Conservation (phyloP, 306 rosid species). For the Ammopiptanthus mongolicus region DNA sequence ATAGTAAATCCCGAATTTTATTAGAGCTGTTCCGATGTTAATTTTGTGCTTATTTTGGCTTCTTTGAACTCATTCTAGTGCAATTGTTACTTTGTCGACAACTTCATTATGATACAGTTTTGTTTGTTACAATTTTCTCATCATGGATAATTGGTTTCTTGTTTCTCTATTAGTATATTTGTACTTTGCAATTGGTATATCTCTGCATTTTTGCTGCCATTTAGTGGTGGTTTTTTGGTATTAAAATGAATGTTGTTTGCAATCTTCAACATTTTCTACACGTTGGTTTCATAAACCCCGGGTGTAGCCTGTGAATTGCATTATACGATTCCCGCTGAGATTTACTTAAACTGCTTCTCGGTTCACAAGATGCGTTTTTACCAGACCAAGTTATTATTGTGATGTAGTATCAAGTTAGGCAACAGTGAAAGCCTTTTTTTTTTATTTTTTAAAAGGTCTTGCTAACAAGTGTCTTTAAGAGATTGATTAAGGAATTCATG, state of each 20-base stretch:
- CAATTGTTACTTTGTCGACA: constrained; percentile 27
- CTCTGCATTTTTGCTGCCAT: background rate
- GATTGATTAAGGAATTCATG: no score
- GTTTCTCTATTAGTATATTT: background rate
- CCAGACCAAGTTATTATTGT: no score
- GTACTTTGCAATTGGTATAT: background rate
- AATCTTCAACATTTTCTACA: background rate
- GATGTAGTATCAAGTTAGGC: no score
- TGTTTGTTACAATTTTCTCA: constrained; percentile 11
- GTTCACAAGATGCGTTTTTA: no score
- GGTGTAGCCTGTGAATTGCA: no score
- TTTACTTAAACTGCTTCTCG: no score
- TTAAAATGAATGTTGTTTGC: background rate
- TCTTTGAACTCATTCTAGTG: constrained; percentile 10
- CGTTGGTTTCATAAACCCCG: background rate
- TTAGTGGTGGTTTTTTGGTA: background rate
- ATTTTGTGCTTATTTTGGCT: background rate
- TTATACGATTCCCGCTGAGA: no score
- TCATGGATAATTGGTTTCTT: background rate
- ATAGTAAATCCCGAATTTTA: background rate
- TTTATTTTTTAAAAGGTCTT: no score
- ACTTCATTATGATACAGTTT: constrained; percentile 33
- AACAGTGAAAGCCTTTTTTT: no score
- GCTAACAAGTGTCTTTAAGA: no score
- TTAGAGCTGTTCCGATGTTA: constrained; percentile 15